Conservation (phyloP, 2,329 filamentous ascomycete genomes). For the Fusarium torreyae region DNA sequence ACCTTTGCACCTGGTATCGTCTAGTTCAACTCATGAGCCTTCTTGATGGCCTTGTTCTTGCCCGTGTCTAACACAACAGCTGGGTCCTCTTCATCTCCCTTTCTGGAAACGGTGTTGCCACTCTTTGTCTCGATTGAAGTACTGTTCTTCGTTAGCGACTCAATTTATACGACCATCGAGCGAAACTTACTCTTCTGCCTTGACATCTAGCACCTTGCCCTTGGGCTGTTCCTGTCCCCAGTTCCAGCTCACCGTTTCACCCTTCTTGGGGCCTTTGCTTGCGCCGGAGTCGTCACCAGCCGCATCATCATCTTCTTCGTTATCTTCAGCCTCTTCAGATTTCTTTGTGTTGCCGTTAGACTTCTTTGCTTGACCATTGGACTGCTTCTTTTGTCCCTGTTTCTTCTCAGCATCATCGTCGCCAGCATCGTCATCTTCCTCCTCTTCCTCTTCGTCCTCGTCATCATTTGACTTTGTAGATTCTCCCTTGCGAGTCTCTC, state of each 20-base stretch:
- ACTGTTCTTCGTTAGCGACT: conserved; percentile 9
- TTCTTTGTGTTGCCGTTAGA: conserved; percentile 19
- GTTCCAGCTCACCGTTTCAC: conserved; percentile 64
- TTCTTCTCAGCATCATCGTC: conserved; percentile 28
- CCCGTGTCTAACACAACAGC: conserved; percentile 61
- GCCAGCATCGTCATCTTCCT: conserved; percentile 30
- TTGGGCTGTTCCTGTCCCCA: conserved; percentile 62
- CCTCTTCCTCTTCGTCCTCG: conserved; percentile 22
- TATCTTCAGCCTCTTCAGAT: conserved; percentile 15
- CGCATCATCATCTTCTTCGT: conserved; percentile 9
- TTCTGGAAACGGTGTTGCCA: conserved; percentile 59
- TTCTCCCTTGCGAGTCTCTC: conserved; percentile 50
- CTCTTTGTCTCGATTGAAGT: conserved; percentile 57
- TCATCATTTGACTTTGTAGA: conserved; percentile 40
- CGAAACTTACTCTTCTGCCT: conserved; percentile 56
- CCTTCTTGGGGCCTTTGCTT: conserved; percentile 55
- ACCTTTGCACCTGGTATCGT: background rate
- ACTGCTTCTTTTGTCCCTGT: conserved; percentile 18
- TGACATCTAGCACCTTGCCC: conserved; percentile 62
- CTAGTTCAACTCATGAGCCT: conserved; percentile 57
- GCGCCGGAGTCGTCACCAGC: conserved; percentile 28
- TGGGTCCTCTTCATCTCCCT: conserved; percentile 59
- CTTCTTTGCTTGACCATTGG: conserved; percentile 27
- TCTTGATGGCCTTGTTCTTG: conserved; percentile 61
- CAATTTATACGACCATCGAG: rapidly evolving